These are phyloP conservation scores for Mycena maculata DNA, from an alignment of 768 basidiomycete genomes.

Conservation along the genomic window DNA sequence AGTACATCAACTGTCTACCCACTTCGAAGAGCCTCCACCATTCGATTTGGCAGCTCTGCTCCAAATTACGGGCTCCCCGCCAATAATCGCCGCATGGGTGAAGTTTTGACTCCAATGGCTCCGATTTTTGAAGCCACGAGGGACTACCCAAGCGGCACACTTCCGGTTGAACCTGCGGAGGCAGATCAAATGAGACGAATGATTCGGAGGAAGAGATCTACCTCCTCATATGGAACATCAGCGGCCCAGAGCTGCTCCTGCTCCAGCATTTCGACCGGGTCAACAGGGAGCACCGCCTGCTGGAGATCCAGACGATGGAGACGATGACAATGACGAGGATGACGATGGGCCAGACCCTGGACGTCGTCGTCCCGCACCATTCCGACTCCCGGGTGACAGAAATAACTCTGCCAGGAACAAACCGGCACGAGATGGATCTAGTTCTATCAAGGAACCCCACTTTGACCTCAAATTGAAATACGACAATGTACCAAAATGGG, in stretches of 20 bases:
- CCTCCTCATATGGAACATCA: background rate
- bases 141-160: background rate
- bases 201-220: background rate
- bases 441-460: constrained; percentile 30
- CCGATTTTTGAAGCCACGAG: background rate
- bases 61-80: background rate
- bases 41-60: background rate
- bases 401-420: background rate
- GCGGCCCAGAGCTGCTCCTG: background rate
- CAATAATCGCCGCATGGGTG: background rate
- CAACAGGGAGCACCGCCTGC: background rate
- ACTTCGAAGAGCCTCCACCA: background rate
- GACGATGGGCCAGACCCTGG: background rate
- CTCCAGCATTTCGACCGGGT: background rate
- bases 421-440: background rate
- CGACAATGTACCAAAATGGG: constrained; percentile 45
- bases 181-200: constrained; percentile 2
- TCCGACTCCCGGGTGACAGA: background rate
- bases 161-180: background rate
- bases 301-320: background rate
- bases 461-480: constrained; percentile 47
- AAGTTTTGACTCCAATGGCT: background rate
- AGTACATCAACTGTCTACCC: background rate
- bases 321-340: background rate
- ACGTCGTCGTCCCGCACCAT: background rate